phyloP scores from a whole-genome alignment of 192 early-diverging fungal species.

The Coemansia sp. region DNA sequence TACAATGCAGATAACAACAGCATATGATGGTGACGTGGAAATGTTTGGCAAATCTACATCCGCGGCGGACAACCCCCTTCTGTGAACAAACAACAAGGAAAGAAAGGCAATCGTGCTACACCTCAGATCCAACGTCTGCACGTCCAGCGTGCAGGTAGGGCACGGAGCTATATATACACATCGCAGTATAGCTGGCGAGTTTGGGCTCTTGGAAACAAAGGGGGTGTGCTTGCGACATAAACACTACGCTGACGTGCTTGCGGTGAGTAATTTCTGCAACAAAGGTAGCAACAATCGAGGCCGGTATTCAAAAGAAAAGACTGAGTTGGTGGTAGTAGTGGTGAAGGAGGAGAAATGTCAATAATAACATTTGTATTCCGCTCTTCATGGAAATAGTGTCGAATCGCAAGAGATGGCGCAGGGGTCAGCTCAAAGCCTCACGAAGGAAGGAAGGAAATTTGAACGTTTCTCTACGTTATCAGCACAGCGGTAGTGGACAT shows the following conservation, averaged over 20 bases:
- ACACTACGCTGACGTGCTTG: background rate
- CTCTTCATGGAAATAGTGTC: background rate
- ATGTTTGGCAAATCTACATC: background rate
- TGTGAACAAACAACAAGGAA: background rate
- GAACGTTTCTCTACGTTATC: background rate
- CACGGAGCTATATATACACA: background rate
- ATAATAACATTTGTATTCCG: background rate
- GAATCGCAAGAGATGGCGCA: constrained; percentile 6
- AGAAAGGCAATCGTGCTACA: background rate
- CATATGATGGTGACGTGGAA: background rate
- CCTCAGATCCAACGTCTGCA: constrained; percentile 2
- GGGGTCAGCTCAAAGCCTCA: constrained; percentile 13
- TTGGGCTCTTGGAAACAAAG: background rate
- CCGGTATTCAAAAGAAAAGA: background rate
- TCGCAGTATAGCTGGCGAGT: background rate
- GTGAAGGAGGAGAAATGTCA: background rate
- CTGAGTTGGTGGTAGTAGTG: no score
- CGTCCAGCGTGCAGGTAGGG: background rate
- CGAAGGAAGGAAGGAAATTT: background rate
- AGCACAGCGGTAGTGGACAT: background rate
- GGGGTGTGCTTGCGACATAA: constrained; percentile 1
- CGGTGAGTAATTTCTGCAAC: background rate
- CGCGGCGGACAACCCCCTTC: background rate
- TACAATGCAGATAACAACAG: no score
- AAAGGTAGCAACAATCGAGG: background rate